Conservation (phyloP, 495 filamentous ascomycete genomes). For the Hypoxylon trugodes region DNA sequence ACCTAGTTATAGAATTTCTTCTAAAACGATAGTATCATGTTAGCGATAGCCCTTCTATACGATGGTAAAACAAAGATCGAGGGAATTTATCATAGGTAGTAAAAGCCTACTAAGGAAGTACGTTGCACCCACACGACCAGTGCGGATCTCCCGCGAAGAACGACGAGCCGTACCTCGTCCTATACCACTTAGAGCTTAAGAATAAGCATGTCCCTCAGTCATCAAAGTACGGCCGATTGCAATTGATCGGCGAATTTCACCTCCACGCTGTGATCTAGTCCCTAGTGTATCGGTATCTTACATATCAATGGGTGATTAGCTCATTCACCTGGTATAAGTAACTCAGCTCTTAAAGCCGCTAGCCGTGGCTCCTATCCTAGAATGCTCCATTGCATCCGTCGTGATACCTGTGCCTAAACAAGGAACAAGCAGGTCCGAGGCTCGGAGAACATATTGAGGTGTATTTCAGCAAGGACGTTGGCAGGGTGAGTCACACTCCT, state of each 20-base stretch:
- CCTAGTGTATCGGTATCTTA: slow-evolving; percentile 15
- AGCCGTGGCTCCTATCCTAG: slow-evolving; percentile 18
- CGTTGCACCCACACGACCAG: too few relatives aligned
- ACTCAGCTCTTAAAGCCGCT: slow-evolving; percentile 15
- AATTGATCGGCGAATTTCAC: background rate
- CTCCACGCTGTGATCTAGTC: slow-evolving; percentile 6
- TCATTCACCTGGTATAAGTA: slow-evolving; percentile 5
- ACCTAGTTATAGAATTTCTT: too few relatives aligned
- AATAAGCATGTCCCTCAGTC: background rate
- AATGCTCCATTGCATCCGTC: background rate
- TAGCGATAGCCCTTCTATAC: too few relatives aligned
- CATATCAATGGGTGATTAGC: background rate
- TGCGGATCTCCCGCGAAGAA: too few relatives aligned
- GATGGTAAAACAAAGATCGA: too few relatives aligned
- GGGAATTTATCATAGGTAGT: too few relatives aligned
- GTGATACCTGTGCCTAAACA: background rate
- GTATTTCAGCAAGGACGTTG: background rate
- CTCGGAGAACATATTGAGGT: slow-evolving; percentile 2
- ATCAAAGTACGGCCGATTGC: background rate
- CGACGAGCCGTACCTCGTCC: too few relatives aligned
- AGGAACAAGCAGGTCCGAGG: slow-evolving; percentile 9
- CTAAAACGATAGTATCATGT: too few relatives aligned
- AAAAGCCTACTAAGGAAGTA: too few relatives aligned
- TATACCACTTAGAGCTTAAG: too few relatives aligned
- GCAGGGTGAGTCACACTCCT: too few relatives aligned